Conservation (phyloP, 2,329 filamentous ascomycete genomes). For the Cordyceps tenuipes region DNA sequence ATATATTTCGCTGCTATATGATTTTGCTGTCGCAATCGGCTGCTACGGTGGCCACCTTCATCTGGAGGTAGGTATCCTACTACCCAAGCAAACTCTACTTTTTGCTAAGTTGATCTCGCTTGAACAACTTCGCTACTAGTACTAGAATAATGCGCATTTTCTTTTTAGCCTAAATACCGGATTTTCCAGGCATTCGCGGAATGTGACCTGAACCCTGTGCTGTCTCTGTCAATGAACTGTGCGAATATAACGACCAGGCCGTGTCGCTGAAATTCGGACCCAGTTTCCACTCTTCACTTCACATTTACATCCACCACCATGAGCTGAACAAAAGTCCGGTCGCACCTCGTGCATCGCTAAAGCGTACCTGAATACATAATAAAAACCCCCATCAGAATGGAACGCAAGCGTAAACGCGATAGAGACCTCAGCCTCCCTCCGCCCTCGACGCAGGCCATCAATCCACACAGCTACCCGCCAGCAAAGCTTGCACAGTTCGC, state of each 20-base stretch:
- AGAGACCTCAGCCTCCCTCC: not conserved
- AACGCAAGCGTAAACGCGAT: constrained; percentile 4
- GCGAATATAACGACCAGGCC: not conserved
- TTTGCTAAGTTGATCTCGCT: too few species aligned
- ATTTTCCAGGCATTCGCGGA: too few species aligned
- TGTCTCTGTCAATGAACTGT: too few species aligned
- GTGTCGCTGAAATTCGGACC: not conserved
- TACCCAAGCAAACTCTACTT: too few species aligned
- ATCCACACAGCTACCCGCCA: constrained; percentile 47
- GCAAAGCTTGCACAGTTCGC: constrained; percentile 43
- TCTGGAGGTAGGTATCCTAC: too few species aligned
- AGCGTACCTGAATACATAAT: not conserved
- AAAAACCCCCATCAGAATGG: not conserved
- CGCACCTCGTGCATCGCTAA: not conserved
- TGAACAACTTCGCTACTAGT: too few species aligned
- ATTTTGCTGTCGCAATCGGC: too few species aligned
- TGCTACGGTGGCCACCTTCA: too few species aligned
- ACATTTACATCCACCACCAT: not conserved
- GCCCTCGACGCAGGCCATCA: constrained; percentile 25
- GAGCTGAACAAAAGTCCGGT: not conserved
- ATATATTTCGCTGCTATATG: too few species aligned
- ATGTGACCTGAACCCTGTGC: too few species aligned
- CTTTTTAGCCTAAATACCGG: too few species aligned
- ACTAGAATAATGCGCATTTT: too few species aligned
- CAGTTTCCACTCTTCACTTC: constrained; percentile 1